phyloP scores from a whole-genome alignment of 345 rosid genomes.

The Jatropha curcas region DNA sequence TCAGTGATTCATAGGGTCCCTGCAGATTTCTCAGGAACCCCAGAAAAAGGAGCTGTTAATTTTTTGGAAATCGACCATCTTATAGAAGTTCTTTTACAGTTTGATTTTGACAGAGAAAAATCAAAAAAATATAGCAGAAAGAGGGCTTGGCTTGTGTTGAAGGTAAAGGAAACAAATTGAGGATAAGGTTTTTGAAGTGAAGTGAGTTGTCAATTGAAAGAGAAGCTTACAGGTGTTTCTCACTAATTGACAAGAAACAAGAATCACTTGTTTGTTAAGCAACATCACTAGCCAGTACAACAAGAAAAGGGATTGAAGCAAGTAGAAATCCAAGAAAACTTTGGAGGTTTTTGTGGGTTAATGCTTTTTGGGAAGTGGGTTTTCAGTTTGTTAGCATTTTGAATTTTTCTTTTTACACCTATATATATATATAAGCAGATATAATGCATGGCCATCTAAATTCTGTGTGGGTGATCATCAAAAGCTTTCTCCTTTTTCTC shows the following conservation, averaged over 20 bases:
- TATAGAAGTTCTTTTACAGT: constrained; percentile 6
- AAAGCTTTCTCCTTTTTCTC: constrained; percentile 2
- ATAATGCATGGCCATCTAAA: constrained; percentile 20
- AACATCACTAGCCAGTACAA: constrained; percentile 16
- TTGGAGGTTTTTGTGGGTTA: constrained; percentile 4
- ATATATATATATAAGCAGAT: constrained; percentile 15
- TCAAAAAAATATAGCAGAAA: neutral
- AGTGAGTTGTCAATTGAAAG: constrained; percentile 34
- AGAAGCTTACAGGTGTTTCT: constrained; percentile 7
- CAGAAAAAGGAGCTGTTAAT: constrained; percentile 17
- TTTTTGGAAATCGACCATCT: constrained; percentile 15
- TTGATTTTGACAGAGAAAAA: constrained; percentile 19
- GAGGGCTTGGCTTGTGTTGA: constrained; percentile 22
- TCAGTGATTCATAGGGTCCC: constrained; percentile 11
- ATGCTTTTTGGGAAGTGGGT: constrained; percentile 34
- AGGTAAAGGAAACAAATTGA: constrained; percentile 21
- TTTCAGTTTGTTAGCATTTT: constrained; percentile 11
- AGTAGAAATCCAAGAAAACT: constrained; percentile 33
- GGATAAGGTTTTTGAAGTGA: constrained; percentile 1
- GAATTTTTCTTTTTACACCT: neutral
- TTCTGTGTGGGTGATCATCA: constrained; percentile 14
- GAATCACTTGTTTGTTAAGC: constrained; percentile 41
- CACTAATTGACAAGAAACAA: constrained; percentile 18
- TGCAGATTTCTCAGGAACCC: constrained; percentile 22
- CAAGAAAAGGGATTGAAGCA: constrained; percentile 8